phyloP scores from a whole-genome alignment of 2,329 filamentous ascomycete genomes.

The Trichoderma harzianum region DNA sequence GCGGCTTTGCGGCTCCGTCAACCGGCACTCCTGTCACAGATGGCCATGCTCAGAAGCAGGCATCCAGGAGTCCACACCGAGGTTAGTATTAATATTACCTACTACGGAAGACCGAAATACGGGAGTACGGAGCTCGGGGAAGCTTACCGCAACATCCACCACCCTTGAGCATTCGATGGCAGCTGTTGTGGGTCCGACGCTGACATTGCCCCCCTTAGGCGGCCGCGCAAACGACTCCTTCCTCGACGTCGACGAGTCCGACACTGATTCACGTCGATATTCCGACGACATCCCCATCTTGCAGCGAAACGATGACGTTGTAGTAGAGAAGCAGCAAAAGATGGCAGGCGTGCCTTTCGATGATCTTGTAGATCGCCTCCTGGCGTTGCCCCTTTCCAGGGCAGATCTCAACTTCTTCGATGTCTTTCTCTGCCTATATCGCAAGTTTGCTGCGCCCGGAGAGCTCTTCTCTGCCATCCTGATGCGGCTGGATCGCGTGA shows the following conservation, averaged over 20 bases:
- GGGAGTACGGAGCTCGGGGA: not conserved
- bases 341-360: conserved; percentile 57
- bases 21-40: conserved; percentile 46
- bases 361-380: conserved; percentile 80
- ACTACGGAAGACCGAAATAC: not conserved
- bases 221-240: conserved; percentile 55
- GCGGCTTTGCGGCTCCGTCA: conserved; percentile 49
- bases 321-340: conserved; percentile 50
- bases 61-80: conserved; percentile 33
- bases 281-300: conserved; percentile 66
- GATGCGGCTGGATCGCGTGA: conserved; percentile 67
- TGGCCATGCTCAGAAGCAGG: conserved; percentile 27
- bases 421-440: conserved; percentile 88
- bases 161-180: conserved; percentile 9
- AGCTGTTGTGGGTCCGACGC: conserved; percentile 26
- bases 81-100: conserved; percentile 23
- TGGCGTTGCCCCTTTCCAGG: conserved; percentile 77
- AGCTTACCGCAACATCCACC: conserved; percentile 3
- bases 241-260: conserved; percentile 67
- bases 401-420: conserved; percentile 85
- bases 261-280: conserved; percentile 61
- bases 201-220: conserved; percentile 47
- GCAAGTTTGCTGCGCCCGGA: conserved; percentile 83
- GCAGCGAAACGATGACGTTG: conserved; percentile 62
- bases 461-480: conserved; percentile 76